A percentile compares a stretch with the other conserved stretches of the same genome.
Evolutionary conservation across 192 early-diverging fungal genomes (phyloP).

Genomic region (Fimicolochytrium jonesii): DNA sequence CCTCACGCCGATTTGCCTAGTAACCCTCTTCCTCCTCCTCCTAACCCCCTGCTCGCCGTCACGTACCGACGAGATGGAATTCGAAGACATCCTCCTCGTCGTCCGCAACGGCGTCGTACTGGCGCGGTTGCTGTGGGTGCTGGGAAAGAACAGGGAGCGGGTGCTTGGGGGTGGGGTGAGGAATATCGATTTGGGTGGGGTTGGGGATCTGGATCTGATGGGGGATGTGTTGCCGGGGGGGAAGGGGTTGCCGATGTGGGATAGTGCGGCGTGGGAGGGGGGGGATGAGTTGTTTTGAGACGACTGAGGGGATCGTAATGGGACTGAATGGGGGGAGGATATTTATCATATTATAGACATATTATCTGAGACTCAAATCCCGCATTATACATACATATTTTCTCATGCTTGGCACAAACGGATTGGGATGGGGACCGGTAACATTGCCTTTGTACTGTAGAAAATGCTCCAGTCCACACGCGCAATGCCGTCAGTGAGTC

Average conservation of each 20-base stretch:
- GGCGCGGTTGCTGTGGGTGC: not conserved
- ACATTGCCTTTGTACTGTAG: no score
- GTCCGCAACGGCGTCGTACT: constrained; percentile 15
- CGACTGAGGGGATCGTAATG: no score
- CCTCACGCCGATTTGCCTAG: constrained; percentile 6
- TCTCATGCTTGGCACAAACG: no score
- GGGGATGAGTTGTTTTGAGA: constrained; percentile 7
- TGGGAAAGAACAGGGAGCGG: constrained; percentile 2
- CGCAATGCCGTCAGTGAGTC: no score
- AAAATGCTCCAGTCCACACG: no score
- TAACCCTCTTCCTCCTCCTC: constrained; percentile 6
- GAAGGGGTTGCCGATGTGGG: not conserved
- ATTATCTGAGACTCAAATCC: no score
- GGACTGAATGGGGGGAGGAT: no score
- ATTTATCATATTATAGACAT: no score
- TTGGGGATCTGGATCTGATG: not conserved
- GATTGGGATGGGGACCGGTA: no score
- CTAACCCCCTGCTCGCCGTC: not conserved
- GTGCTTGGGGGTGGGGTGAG: not conserved
- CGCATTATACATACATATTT: no score
- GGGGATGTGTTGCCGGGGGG: constrained; percentile 10
- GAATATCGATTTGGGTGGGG: not conserved
- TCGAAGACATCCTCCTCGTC: constrained; percentile 19
- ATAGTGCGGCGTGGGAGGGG: constrained; percentile 1
- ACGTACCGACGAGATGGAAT: not conserved